Base-by-base conservation (phyloP, 2,329 filamentous ascomycete species). In the Thielaviopsis euricoi region DNA sequence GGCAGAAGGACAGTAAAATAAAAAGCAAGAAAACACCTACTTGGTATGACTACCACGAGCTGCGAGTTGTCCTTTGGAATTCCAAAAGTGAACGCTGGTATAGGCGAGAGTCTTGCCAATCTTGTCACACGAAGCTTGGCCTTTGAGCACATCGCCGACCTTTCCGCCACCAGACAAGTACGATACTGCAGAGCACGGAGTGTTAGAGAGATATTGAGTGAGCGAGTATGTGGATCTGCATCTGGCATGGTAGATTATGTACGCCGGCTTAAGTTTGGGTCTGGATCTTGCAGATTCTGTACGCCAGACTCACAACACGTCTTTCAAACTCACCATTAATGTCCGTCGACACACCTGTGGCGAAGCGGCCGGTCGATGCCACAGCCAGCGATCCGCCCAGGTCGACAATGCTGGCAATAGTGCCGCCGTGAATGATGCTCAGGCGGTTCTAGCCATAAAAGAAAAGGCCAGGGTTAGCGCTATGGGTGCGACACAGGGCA, bases 371-470 rank as follows among this genome's bases (percentile, higher is more conserved):
- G 62, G 76, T 81, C 1, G 82, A 84, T 1, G 81, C 81, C 2
- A 85, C 80, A 10, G 81, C 82, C 2, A 85, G 72, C 0, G 81
- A 85, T 15, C 81, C 81, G 12, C 81, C 81, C 0, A 85, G 71
- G 61, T 85, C 82, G 26, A 85, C 83, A 71, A 90, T 83, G 66
- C 82, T 86, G 3, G 87, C 87, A 26, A 91, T 82, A 0, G 86
- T 87, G 3, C 87, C 87, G 19, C 87, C 87, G 64, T 91, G 87
- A 26, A 90, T 76, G 40, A 85, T 89, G 56, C 82, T 78, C 0
- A 91, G 73, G 1, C 87, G 82, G 66, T 91, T 91, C 85, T 89
- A 22, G 3, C 33, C 4, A 19, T 3, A n/a, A n/a, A n/a, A n/a
- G n/a, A n/a, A n/a, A n/a, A n/a, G n/a, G n/a, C n/a, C n/a, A n/a